phyloP scores from a whole-genome alignment of 768 basidiomycete species.

The Gelatoporia subvermispora region DNA sequence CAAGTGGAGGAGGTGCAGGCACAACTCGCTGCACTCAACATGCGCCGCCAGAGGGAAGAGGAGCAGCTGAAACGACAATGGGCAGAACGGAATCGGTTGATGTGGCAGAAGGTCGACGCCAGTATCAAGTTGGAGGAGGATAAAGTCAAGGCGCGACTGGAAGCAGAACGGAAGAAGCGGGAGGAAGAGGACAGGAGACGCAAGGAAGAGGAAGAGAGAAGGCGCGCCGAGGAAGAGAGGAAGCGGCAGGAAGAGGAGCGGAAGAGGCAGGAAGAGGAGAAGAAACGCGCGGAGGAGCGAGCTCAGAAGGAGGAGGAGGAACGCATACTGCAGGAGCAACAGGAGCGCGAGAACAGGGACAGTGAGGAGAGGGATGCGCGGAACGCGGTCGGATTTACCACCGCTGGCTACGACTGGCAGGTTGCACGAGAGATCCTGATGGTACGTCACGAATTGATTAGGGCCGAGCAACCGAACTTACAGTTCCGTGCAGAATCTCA shows the following conservation, averaged over 20 bases:
- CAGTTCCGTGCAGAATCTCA: conserved; percentile 34
- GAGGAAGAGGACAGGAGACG: conserved; percentile 46
- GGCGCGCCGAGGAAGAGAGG: conserved; percentile 21
- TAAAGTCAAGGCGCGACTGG: conserved; percentile 44
- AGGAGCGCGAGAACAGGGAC: conserved; percentile 15
- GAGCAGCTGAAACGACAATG: conserved; percentile 38
- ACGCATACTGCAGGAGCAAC: conserved; percentile 30
- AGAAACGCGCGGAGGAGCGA: conserved; percentile 11
- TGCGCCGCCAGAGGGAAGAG: conserved; percentile 44
- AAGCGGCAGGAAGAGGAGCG: conserved; percentile 22
- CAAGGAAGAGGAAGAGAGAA: conserved; percentile 23
- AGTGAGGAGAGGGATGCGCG: conserved; percentile 34
- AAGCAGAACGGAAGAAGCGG: conserved; percentile 49
- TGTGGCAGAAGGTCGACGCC: conserved; percentile 56
- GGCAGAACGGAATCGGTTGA: conserved; percentile 37
- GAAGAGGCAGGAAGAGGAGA: conserved; percentile 17
- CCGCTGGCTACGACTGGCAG: conserved; percentile 62
- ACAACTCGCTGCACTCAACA: conserved; percentile 37
- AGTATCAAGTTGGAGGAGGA: conserved; percentile 64
- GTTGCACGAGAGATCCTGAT: conserved; percentile 47
- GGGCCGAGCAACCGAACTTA: conserved; percentile 3
- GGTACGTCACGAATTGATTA: conserved; percentile 34
- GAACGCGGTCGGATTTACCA: conserved; percentile 44
- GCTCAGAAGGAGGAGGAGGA: conserved; percentile 29
- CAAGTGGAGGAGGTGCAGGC: conserved; percentile 49